Evolutionary conservation across 2,329 filamentous ascomycete species (phyloP), one percentile per base, ranked within the genome.

Genomic region (Capronia coronata): DNA sequence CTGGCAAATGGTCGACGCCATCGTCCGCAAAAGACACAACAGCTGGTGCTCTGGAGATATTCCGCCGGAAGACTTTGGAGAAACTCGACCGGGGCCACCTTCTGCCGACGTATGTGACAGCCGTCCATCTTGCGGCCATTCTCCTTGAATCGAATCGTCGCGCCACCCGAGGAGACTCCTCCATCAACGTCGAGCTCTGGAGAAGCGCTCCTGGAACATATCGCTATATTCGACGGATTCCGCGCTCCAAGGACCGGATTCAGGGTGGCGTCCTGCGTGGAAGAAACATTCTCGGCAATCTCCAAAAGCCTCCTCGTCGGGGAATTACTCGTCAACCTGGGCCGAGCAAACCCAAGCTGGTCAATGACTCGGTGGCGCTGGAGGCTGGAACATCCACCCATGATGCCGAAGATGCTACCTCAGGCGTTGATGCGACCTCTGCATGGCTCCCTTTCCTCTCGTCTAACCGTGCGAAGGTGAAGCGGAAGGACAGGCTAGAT

Each of bases 61-160:
- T 70, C n/a, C 65, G 51, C 50, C 13, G 67, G 57, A 54, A 46
- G 19, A 25, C 32, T 6, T 35, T 49, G 3, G 56, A 58, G 19
- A 49, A 51, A 23, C 30, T 19, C 2, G 55, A 67, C 19, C 69
- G 69, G 1, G 65, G 64, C 19, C 67, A 68, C 48, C 64, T 70
- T 59, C 66, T 68, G 47, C 71, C 72, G 11, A 67, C 67, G 5
- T 74, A 74, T 58, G 51, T 65, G 27, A 68, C 70, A 9, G 66
- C 73, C 58, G 65, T 74, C 11, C 65, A 69, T 48, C 61, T 75
- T 19, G 69, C 68, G 11, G 61, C 66, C n/a, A 63, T 67, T 8
- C 59, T 73, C 25, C 61, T 65, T 25, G 61, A 67, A 46, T 60
- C 69, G 34, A 66, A 67, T 30, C 61, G 62, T 13, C 61, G 60